Conservation (phyloP, 352 stramenopile species). For the Elongisporangium senticosum region DNA sequence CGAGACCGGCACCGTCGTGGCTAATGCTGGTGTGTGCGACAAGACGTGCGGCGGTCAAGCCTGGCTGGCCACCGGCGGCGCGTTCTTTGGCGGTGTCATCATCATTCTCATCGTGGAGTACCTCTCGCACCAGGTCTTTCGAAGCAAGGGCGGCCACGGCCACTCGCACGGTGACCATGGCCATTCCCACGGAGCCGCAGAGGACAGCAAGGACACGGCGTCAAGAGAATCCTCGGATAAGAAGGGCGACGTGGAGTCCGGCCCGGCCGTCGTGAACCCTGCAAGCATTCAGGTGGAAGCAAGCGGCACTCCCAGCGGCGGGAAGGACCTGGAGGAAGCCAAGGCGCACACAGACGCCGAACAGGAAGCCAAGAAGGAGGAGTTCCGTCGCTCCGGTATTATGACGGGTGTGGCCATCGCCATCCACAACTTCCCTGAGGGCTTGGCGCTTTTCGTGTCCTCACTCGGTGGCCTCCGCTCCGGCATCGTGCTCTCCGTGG, state of each 20-base stretch:
- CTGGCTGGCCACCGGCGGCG: conserved; percentile 48
- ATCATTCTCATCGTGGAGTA: conserved; percentile 67
- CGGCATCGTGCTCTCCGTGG: conserved; percentile 88
- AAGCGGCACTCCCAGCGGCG: not conserved
- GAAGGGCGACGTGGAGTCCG: conserved; percentile 19
- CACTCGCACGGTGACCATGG: conserved; percentile 24
- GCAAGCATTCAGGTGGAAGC: not conserved
- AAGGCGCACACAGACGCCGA: not conserved
- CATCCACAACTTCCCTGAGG: conserved; percentile 97
- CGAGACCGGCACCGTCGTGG: conserved; percentile 38
- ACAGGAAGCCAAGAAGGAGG: conserved; percentile 15
- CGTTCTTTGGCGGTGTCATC: conserved; percentile 52
- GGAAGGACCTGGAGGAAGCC: not conserved
- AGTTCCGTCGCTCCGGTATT: conserved; percentile 75
- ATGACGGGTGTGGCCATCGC: conserved; percentile 92
- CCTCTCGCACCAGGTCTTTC: conserved; percentile 49
- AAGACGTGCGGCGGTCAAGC: conserved; percentile 53
- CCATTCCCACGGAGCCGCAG: conserved; percentile 1
- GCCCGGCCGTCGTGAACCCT: not conserved
- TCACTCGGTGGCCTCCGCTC: conserved; percentile 84
- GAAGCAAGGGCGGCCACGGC: conserved; percentile 14
- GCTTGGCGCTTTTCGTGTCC: conserved; percentile 92
- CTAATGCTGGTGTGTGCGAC: conserved; percentile 38
- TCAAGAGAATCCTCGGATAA: conserved; percentile 11
- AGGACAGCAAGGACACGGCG: conserved; percentile 14